Conservation (phyloP, 176 grass and related monocot species). For the Aegilops tauschii region DNA sequence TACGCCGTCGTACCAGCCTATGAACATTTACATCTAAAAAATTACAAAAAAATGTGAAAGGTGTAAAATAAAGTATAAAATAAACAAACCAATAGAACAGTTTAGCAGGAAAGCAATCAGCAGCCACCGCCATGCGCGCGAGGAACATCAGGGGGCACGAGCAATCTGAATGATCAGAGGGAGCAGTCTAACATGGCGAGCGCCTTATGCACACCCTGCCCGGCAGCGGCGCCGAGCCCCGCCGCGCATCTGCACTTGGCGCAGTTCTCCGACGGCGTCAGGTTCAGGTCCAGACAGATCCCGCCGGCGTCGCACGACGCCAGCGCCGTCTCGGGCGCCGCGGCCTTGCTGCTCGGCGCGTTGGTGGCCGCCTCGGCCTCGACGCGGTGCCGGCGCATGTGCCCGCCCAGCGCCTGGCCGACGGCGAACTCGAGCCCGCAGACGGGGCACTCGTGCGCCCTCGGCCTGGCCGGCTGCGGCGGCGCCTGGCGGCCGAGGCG, state of each 20-base stretch:
- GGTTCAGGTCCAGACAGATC: slow-evolving; percentile 69
- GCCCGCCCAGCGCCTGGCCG: slow-evolving; percentile 83
- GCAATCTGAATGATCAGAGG: slow-evolving; percentile 34
- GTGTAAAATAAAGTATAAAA: not conserved
- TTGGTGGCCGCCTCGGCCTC: slow-evolving; percentile 20
- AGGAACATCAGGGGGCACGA: not conserved
- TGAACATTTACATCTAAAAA: not conserved
- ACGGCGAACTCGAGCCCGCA: slow-evolving; percentile 84
- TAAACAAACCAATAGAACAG: slow-evolving; percentile 10
- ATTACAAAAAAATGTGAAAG: not conserved
- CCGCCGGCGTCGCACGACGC: slow-evolving; percentile 24
- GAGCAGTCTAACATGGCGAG: slow-evolving; percentile 63
- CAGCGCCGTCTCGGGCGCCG: not conserved
- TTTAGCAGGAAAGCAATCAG: slow-evolving; percentile 7
- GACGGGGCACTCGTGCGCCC: slow-evolving; percentile 72
- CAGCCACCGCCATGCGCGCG: not conserved
- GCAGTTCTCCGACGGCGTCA: slow-evolving; percentile 78
- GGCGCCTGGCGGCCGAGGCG: slow-evolving; percentile 23
- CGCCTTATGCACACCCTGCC: slow-evolving; percentile 48
- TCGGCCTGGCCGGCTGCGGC: slow-evolving; percentile 30
- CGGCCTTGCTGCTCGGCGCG: not conserved
- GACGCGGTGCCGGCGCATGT: slow-evolving; percentile 79
- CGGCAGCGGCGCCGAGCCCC: slow-evolving; percentile 25
- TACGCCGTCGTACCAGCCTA: not conserved
- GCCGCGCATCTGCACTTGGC: slow-evolving; percentile 46